Conservation (phyloP, 139 green algal genomes). For the Micromonas commoda region DNA sequence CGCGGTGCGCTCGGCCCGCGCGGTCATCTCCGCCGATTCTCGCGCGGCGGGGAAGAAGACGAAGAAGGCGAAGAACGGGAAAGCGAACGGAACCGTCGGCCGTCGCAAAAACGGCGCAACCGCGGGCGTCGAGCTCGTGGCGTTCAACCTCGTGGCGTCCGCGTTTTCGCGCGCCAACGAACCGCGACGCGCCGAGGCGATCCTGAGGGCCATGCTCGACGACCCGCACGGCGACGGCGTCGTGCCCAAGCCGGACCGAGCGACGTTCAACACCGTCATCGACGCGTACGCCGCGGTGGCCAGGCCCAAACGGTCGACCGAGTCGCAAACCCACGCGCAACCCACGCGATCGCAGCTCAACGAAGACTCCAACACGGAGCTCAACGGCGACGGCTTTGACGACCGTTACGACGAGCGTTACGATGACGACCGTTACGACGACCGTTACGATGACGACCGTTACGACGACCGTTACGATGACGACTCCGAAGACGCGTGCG, state of each 20-base stretch:
- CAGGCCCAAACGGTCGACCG: background rate
- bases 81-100: background rate
- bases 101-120: background rate
- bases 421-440: too few species aligned
- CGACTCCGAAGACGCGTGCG: background rate
- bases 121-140: background rate
- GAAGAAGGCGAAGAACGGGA: background rate
- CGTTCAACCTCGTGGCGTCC: background rate
- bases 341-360: too few species aligned
- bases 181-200: background rate
- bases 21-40: background rate
- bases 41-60: background rate
- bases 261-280: constrained; percentile 12
- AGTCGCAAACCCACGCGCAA: too few species aligned
- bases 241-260: background rate
- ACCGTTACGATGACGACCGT: background rate
- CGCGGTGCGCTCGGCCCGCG: background rate
- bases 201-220: too few species aligned
- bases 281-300: background rate
- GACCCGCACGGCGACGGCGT: too few species aligned
- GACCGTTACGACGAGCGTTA: background rate
- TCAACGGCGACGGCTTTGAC: background rate
- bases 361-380: too few species aligned
- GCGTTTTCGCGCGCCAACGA: background rate
- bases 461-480: background rate